Conservation (phyloP, 2,329 filamentous ascomycete species). For the Colletotrichum sp. region DNA sequence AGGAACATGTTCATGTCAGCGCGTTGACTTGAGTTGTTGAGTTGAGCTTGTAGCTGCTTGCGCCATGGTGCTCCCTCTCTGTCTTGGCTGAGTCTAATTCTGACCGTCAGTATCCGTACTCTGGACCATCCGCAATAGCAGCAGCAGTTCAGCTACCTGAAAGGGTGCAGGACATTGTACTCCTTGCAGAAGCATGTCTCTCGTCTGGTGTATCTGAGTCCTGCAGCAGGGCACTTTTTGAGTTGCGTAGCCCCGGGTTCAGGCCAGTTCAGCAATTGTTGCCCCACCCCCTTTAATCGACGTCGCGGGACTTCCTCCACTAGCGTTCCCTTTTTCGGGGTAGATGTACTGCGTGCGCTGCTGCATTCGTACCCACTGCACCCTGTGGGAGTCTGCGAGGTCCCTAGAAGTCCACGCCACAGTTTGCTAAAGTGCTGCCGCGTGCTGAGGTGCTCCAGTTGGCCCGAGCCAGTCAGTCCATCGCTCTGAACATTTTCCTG, state of each 20-base stretch:
- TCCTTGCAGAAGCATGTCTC: neutral
- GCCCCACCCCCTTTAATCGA: slow-evolving; percentile 7
- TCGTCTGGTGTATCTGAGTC: neutral
- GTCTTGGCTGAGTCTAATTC: neutral
- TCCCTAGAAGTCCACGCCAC: neutral
- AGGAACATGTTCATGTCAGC: neutral
- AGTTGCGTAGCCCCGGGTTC: slow-evolving; percentile 1
- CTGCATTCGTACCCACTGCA: slow-evolving; percentile 15
- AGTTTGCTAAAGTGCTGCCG: neutral
- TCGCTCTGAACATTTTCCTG: slow-evolving; percentile 11
- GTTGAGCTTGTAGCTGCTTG: neutral
- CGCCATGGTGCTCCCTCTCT: neutral
- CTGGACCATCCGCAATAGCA: neutral
- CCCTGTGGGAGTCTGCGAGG: slow-evolving; percentile 5
- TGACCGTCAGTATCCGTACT: neutral
- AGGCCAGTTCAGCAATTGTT: slow-evolving; percentile 1
- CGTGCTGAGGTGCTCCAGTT: neutral
- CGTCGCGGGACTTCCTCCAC: slow-evolving; percentile 2
- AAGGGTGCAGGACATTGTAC: neutral
- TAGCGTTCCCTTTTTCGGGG: slow-evolving; percentile 11
- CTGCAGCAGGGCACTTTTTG: neutral
- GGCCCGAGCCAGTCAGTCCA: neutral
- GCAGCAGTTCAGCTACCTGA: neutral
- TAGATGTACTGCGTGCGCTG: neutral
- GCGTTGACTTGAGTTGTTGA: neutral